Conservation (phyloP, 2,329 filamentous ascomycete species). For the Lecanicillium sp. region DNA sequence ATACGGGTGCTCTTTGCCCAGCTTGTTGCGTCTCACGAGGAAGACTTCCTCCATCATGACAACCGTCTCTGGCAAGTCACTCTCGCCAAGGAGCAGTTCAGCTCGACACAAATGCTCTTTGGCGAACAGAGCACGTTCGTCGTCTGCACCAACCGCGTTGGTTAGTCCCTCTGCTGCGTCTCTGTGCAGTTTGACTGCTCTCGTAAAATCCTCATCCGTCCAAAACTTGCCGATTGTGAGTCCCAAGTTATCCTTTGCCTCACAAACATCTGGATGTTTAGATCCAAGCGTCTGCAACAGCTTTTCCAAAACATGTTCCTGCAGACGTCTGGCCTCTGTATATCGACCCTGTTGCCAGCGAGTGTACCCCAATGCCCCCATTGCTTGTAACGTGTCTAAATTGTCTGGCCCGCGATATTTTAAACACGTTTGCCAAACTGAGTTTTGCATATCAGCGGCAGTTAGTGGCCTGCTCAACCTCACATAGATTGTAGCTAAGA, state of each 20-base stretch:
- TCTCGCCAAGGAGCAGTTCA: background rate
- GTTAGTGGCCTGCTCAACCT: no score
- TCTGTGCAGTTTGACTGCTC: background rate
- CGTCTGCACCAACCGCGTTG: background rate
- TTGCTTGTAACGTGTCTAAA: slow-evolving; percentile 1
- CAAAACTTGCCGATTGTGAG: slow-evolving; percentile 9
- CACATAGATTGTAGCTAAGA: no score
- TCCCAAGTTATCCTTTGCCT: slow-evolving; percentile 6
- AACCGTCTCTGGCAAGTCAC: background rate
- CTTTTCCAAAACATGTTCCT: background rate
- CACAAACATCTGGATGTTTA: background rate
- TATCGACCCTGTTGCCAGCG: slow-evolving; percentile 12
- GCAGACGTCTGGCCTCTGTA: background rate
- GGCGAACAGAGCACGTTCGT: slow-evolving; percentile 1
- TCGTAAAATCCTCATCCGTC: background rate
- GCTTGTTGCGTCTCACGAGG: slow-evolving; percentile 1
- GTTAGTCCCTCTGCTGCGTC: background rate
- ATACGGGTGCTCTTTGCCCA: slow-evolving; percentile 15
- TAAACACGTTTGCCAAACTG: no score
- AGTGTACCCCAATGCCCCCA: slow-evolving; percentile 3
- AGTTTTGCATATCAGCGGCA: no score
- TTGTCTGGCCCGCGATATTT: no score
- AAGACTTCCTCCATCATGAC: slow-evolving; percentile 13
- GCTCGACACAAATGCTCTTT: slow-evolving; percentile 3
- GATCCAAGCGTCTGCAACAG: background rate